Conservation (phyloP, 1,284 basidiomycete species). For the Flammula alnicola region DNA sequence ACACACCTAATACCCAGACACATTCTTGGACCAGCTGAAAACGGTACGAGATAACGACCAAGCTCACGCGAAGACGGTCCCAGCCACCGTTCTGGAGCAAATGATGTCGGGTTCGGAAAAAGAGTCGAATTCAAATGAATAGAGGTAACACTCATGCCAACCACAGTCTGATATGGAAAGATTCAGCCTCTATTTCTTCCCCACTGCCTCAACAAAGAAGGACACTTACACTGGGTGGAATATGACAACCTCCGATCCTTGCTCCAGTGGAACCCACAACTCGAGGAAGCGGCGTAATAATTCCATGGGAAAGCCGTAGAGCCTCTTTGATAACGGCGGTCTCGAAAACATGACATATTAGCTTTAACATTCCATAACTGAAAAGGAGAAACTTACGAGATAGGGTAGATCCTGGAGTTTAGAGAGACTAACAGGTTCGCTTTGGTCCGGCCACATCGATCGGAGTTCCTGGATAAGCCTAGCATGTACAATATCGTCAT, state of each 20-base stretch:
- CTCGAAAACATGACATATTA: conserved; percentile 4
- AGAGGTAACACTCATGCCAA: conserved; percentile 35
- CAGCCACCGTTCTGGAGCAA: conserved; percentile 44
- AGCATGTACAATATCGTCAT: conserved; percentile 24
- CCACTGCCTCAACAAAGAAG: not conserved
- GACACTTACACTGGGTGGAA: conserved; percentile 30
- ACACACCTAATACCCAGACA: conserved; percentile 39
- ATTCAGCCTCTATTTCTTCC: not conserved
- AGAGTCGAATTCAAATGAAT: conserved; percentile 33
- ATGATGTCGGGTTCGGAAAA: conserved; percentile 38
- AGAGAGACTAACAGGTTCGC: conserved; percentile 23
- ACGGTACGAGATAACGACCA: conserved; percentile 38
- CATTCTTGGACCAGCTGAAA: conserved; percentile 42
- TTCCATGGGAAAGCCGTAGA: conserved; percentile 36
- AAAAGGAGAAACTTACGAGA: conserved; percentile 29
- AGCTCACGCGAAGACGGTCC: conserved; percentile 27
- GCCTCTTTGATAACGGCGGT: conserved; percentile 44
- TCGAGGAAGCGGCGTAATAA: conserved; percentile 34
- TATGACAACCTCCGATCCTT: conserved; percentile 23
- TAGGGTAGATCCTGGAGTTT: conserved; percentile 39
- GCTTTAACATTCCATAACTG: not conserved
- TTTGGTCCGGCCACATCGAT: conserved; percentile 33
- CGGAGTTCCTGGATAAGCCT: conserved; percentile 32
- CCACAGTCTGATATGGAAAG: conserved; percentile 28
- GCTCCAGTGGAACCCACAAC: conserved; percentile 28